Percentiles rank a stretch among this genome's conserved stretches.
Conservation (phyloP, 2,329 filamentous ascomycete genomes). For the Fusarium sp. region DNA sequence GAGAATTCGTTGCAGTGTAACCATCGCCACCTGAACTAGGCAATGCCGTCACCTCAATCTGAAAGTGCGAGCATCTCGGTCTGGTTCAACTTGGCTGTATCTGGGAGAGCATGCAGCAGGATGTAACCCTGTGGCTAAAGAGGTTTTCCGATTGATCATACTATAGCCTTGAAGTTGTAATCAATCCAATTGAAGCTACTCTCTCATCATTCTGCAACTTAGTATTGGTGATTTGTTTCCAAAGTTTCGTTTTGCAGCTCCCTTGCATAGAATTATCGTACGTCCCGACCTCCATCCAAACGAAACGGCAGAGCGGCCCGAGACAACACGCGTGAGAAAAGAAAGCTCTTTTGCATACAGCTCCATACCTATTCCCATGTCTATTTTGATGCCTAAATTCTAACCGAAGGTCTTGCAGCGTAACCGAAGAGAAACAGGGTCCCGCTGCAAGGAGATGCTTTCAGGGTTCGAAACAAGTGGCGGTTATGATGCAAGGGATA, state of each 20-base stretch:
- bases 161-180: not conserved
- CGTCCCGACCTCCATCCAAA: slow-evolving; percentile 8
- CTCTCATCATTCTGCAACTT: not conserved
- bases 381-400: not conserved
- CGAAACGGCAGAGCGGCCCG: slow-evolving; percentile 6
- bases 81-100: slow-evolving; percentile 17
- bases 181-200: not conserved
- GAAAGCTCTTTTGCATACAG: not conserved
- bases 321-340: slow-evolving; percentile 30
- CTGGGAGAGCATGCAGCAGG: slow-evolving; percentile 23
- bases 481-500: slow-evolving; percentile 9
- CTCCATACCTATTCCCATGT: not conserved
- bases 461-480: slow-evolving; percentile 13
- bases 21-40: slow-evolving; percentile 2
- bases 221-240: not conserved
- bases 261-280: slow-evolving; percentile 32
- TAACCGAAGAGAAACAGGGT: not conserved
- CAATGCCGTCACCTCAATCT: slow-evolving; percentile 5
- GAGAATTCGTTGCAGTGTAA: slow-evolving; percentile 22
- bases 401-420: not conserved
- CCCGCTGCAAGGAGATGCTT: slow-evolving; percentile 2
- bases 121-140: slow-evolving; percentile 5
- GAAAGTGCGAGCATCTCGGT: slow-evolving; percentile 4
- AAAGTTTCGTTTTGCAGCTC: not conserved
- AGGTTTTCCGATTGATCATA: slow-evolving; percentile 13